Evolutionary conservation across 2,329 filamentous ascomycete species (phyloP), one percentile per base, ranked within the genome.

Genomic region (Fusarium fujikuroi): DNA sequence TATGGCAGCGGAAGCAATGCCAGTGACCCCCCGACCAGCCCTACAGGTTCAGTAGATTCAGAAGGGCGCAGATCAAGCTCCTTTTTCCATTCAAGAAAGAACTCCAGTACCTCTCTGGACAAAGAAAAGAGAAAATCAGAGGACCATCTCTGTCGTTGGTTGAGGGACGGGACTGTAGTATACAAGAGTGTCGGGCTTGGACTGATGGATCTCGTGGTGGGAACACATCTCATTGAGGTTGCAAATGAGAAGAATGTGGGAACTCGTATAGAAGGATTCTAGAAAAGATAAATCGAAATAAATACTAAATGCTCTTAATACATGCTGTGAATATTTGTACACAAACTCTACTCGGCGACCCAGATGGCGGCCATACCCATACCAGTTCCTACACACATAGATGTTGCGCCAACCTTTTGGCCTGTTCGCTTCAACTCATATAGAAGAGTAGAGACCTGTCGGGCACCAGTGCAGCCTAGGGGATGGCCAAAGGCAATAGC

Each of bases 281-380:
- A 72, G 59, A 56, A 39, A 40, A 25, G 44, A 34, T 56, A 42
- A 23, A 50, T 63, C 47, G 40, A 39, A 12, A 46, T 56, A 70
- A 64, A 75, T 43, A 65, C 54, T 47, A 69, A 66, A 72, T 54
- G 19, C 43, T 56, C 58, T 57, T 60, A 32, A 74, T 67, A 70
- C 47, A 74, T 59, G 63, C 63, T 70, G 58, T 32, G 63, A 65
- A 69, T 80, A 79, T 62, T 80, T 69, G 62, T 80, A 79, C 77
- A 68, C 30, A 56, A 52, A n/a, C 43, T 69, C 74, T 94, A 97
- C 87, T 97, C 95, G 7, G 94, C 93, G 75, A 98, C 95, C 95
- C 95, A 98, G 67, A 98, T 92, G 69, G 95, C 94, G 64, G 95
- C 95, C 94, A 98, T 97, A 59, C 95, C 95, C 96, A 98, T 98